Evolutionary conservation across 2,329 filamentous ascomycete species (phyloP).

Genomic region (Neonectria coccinea): DNA sequence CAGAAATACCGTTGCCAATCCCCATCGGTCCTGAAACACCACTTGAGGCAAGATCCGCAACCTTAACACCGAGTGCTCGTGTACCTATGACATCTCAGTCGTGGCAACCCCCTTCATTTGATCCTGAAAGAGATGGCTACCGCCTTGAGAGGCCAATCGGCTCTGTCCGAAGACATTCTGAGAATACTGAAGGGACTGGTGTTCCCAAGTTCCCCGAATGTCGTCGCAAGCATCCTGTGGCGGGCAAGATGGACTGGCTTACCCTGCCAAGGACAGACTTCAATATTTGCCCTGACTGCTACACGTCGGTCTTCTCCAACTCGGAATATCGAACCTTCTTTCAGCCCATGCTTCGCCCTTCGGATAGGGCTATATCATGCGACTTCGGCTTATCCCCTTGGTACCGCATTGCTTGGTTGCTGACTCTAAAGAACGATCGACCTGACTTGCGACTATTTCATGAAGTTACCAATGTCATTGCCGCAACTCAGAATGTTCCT

Average conservation of each 20-base stretch:
- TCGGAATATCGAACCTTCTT: slow-evolving; percentile 78
- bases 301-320: slow-evolving; percentile 73
- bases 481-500: slow-evolving; percentile 62
- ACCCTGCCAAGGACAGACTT: slow-evolving; percentile 79
- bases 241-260: slow-evolving; percentile 82
- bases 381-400: slow-evolving; percentile 83
- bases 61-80: slow-evolving; percentile 42
- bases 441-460: slow-evolving; percentile 77
- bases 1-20: slow-evolving; percentile 42
- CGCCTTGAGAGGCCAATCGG: slow-evolving; percentile 56
- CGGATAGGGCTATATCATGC: slow-evolving; percentile 73
- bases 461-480: slow-evolving; percentile 70
- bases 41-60: slow-evolving; percentile 37
- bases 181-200: slow-evolving; percentile 49
- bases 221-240: slow-evolving; percentile 71
- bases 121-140: slow-evolving; percentile 52
- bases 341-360: slow-evolving; percentile 65
- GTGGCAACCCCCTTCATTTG: slow-evolving; percentile 62
- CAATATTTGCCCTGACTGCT: slow-evolving; percentile 86
- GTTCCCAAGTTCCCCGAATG: slow-evolving; percentile 72
- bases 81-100: slow-evolving; percentile 43
- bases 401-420: slow-evolving; percentile 86
- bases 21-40: slow-evolving; percentile 40
- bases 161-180: slow-evolving; percentile 66
- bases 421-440: slow-evolving; percentile 78